phyloP scores from a whole-genome alignment of 768 basidiomycete species.

The Mycena metata region DNA sequence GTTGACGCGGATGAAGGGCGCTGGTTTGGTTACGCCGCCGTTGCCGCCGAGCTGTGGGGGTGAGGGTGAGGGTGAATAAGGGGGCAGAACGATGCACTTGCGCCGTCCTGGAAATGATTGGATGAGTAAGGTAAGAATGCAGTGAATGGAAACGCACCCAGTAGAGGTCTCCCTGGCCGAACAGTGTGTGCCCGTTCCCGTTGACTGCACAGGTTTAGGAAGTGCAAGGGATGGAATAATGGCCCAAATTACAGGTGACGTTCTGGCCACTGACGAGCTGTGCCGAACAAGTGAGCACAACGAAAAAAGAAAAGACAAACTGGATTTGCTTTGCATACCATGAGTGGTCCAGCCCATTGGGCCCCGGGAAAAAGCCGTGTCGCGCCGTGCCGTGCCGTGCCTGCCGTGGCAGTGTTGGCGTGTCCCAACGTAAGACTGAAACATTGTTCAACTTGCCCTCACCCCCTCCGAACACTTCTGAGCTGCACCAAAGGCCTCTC shows the following conservation, averaged over 20 bases:
- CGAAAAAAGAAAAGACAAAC: slow-evolving; percentile 44
- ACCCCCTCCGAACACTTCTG: too few relatives aligned
- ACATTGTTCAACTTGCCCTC: too few relatives aligned
- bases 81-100: slow-evolving; percentile 9
- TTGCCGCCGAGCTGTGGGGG: slow-evolving; percentile 27
- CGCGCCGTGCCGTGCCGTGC: too few relatives aligned
- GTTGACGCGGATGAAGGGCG: slow-evolving; percentile 36
- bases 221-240: slow-evolving; percentile 10
- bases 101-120: slow-evolving; percentile 18
- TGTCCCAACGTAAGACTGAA: too few relatives aligned
- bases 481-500: too few relatives aligned
- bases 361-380: too few relatives aligned
- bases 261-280: slow-evolving; percentile 25
- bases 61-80: slow-evolving; percentile 5
- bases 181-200: slow-evolving; percentile 29
- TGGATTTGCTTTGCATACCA: slow-evolving; percentile 40
- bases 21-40: slow-evolving; percentile 37
- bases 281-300: slow-evolving; percentile 3
- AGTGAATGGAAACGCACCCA: slow-evolving; percentile 21
- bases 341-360: slow-evolving; percentile 42
- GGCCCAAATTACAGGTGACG: slow-evolving; percentile 30
- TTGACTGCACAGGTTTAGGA: slow-evolving; percentile 7
- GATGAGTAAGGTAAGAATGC: slow-evolving; percentile 7
- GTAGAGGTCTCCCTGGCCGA: slow-evolving; percentile 30
- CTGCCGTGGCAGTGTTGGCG: too few relatives aligned